Evolutionary conservation across 495 filamentous ascomycete species (phyloP), one percentile per base, ranked within the genome.

Genomic region (Zalerion maritima): DNA sequence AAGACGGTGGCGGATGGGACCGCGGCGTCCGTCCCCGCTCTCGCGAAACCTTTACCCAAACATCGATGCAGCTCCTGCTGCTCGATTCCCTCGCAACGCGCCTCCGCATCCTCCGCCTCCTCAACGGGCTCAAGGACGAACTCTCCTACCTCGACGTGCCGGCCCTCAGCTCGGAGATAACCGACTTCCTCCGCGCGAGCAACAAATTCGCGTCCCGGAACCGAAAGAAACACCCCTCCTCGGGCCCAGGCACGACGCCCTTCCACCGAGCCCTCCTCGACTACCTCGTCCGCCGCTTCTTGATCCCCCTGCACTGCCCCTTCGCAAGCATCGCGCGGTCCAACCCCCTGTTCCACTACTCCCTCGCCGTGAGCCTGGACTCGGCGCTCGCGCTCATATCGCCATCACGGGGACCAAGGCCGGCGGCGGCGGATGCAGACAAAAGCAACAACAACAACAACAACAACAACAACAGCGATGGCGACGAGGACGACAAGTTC

Each of bases 261-360:
- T 52, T 55, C 18, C 46, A 50, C 12, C 39, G 42, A 23, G 52
- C 40, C 23, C 36, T 57, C 26, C 14, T 64, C 15, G 39, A 60
- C 13, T 49, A 53, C 25, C 41, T 67, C 4, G 44, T 69, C 17
- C 68, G 62, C 17, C 59, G 67, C 6, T 71, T 67, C 21, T 33
- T 73, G 4, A 48, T 73, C 7, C 44, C 58, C 3, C 46, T 75
- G 1, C 70, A 75, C 34, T 50, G 56, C 8, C 60, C 65, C 0
- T 74, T 69, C 34, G 58, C 62, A 5, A 46, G 52, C 11, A 57
- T 64, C 31, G 62, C 68, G 11, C 49, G 48, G 6, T 38, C 45
- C 6, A 56, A 69, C 10, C 66, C 62, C 0, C 43, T 63, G 34
- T 73, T 62, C 39, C 63, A 66, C 19, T 73, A 63, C 40, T 74